These are phyloP conservation scores for Pseudoscleropodium purum DNA, from an alignment of 225 moss, liverwort and hornwort genomes.

Conservation along the genomic window DNA sequence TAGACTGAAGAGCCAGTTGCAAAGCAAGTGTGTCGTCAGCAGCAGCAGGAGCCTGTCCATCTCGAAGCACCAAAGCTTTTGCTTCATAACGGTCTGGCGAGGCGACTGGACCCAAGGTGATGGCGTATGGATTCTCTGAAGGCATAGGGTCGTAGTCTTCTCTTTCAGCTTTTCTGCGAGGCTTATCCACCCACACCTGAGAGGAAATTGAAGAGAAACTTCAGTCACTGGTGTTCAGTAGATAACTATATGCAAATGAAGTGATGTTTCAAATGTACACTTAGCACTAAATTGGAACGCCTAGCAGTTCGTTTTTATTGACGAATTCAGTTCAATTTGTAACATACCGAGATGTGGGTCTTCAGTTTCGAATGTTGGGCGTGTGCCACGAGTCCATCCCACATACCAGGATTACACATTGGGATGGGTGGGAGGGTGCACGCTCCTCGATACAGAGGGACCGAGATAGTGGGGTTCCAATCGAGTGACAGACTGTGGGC, in stretches of 20 bases:
- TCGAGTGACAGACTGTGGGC: conserved; percentile 4
- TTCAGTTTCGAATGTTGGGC: conserved; percentile 1
- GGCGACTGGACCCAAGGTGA: background rate
- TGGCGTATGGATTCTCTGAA: background rate
- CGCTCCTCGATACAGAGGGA: conserved; percentile 7
- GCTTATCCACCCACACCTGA: conserved; percentile 12
- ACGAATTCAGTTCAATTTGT: background rate
- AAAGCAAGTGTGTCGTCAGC: background rate
- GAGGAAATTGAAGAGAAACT: background rate
- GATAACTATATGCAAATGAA: no score
- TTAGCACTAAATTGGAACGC: background rate
- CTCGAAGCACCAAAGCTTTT: background rate
- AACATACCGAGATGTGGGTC: background rate
- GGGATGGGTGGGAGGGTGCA: conserved; percentile 9
- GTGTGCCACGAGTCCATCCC: conserved; percentile 13
- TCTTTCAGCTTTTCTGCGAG: background rate
- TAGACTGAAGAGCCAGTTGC: background rate
- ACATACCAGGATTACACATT: background rate
- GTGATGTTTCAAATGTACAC: background rate
- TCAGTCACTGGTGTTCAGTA: background rate
- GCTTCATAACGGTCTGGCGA: background rate
- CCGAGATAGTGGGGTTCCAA: conserved; percentile 1
- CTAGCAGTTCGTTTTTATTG: background rate
- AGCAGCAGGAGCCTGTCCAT: background rate
- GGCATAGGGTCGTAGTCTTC: background rate